phyloP scores from a whole-genome alignment of 768 basidiomycete species.

The Chalciporus chontae region DNA sequence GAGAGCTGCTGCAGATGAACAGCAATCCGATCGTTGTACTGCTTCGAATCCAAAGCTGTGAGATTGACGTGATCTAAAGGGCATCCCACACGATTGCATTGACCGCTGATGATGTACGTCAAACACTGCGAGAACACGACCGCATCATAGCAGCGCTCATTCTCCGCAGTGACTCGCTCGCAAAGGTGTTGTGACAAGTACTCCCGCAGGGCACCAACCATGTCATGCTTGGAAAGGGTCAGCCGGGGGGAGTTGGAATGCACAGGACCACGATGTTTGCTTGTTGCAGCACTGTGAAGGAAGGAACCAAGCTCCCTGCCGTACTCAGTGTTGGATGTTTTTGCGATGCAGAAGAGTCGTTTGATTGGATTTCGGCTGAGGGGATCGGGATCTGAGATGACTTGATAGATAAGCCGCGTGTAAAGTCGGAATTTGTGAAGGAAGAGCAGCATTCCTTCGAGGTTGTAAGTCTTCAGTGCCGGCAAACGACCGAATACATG shows the following conservation, averaged over 20 bases:
- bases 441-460: slow-evolving; percentile 26
- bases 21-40: slow-evolving; percentile 42
- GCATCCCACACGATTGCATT: slow-evolving; percentile 36
- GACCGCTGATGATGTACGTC: slow-evolving; percentile 24
- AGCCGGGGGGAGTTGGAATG: background rate
- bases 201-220: slow-evolving; percentile 22
- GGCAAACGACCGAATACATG: slow-evolving; percentile 34
- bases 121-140: slow-evolving; percentile 40
- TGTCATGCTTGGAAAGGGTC: slow-evolving; percentile 15
- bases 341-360: slow-evolving; percentile 23
- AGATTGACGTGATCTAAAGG: slow-evolving; percentile 33
- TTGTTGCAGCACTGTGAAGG: background rate
- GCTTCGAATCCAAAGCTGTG: slow-evolving; percentile 23
- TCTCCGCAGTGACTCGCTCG: slow-evolving; percentile 30
- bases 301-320: slow-evolving; percentile 3
- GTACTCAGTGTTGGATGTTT: slow-evolving; percentile 10
- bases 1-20: slow-evolving; percentile 48
- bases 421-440: slow-evolving; percentile 37
- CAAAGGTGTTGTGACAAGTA: slow-evolving; percentile 28
- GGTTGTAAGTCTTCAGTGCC: slow-evolving; percentile 20
- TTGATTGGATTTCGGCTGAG: slow-evolving; percentile 17
- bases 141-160: slow-evolving; percentile 27
- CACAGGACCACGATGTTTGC: background rate
- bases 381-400: slow-evolving; percentile 29
- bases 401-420: slow-evolving; percentile 28